Evolutionary conservation across 768 basidiomycete genomes (phyloP).

Genomic region (Leccinellum albellum): DNA sequence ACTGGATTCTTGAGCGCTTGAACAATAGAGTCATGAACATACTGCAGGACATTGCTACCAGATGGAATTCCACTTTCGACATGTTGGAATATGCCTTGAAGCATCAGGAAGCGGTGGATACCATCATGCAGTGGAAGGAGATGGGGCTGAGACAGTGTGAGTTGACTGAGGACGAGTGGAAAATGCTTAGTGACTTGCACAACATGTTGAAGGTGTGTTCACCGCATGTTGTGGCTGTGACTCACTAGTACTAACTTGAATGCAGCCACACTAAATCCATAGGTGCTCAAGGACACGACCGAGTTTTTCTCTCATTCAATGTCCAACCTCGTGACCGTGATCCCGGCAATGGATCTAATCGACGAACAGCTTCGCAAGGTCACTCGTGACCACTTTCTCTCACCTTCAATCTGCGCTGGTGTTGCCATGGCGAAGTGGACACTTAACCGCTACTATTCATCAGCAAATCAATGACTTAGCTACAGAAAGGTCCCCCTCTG

Average conservation of each 20-base stretch:
- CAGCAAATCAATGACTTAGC: too few species aligned
- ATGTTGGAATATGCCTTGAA: not conserved
- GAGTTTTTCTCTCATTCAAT: not conserved
- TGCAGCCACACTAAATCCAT: too few species aligned
- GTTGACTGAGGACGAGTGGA: not conserved
- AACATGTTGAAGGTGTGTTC: not conserved
- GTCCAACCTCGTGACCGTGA: not conserved
- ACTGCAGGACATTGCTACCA: not conserved
- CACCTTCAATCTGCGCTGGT: not conserved
- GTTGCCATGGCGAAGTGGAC: not conserved
- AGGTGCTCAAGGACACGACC: not conserved
- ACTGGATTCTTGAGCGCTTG: not conserved
- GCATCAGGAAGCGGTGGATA: not conserved
- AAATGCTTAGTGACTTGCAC: not conserved
- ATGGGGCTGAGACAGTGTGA: not conserved
- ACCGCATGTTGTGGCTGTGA: too few species aligned
- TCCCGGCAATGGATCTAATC: not conserved
- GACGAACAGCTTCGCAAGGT: not conserved
- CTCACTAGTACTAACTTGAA: too few species aligned
- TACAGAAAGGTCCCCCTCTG: too few species aligned
- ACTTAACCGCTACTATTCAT: not conserved
- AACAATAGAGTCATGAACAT: accelerated
- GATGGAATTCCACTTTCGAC: not conserved
- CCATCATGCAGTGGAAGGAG: not conserved
- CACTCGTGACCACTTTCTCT: not conserved